Conservation (phyloP, 768 basidiomycete genomes). For the Gelatoporia subvermispora region DNA sequence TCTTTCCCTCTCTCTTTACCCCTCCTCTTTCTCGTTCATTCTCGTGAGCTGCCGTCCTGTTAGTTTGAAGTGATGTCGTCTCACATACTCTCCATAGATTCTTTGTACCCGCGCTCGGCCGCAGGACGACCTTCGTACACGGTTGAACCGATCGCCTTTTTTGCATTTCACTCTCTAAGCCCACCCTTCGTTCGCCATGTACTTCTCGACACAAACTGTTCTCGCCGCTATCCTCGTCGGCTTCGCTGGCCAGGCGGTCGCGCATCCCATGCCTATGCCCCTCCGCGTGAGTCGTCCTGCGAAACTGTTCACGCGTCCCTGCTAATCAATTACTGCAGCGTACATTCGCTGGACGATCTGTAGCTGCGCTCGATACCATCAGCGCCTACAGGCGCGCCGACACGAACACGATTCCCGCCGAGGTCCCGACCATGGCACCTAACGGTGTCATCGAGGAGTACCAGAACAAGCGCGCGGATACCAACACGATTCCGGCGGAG, state of each 20-base stretch:
- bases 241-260: constrained; percentile 39
- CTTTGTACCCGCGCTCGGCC: constrained; percentile 23
- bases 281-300: constrained; percentile 26
- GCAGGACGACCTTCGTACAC: constrained; percentile 28
- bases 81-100: constrained; percentile 9
- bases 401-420: constrained; percentile 26
- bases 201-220: constrained; percentile 35
- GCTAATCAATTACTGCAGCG: no score
- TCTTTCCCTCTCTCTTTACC: constrained; percentile 19
- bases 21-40: constrained; percentile 5
- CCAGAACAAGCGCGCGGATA: constrained; percentile 10
- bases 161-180: constrained; percentile 15
- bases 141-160: constrained; percentile 23
- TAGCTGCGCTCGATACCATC: constrained; percentile 30
- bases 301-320: background rate
- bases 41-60: background rate
- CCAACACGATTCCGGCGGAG: constrained; percentile 29
- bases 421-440: constrained; percentile 30
- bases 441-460: constrained; percentile 30
- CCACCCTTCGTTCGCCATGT: constrained; percentile 35
- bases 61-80: background rate
- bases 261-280: constrained; percentile 39
- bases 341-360: constrained; percentile 10
- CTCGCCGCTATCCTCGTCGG: constrained; percentile 37
- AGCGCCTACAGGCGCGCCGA: constrained; percentile 23